Percentiles rank a stretch among this genome's conserved stretches.
Evolutionary conservation across 768 basidiomycete species (phyloP).

Genomic region (Kwoniella heveanensis): DNA sequence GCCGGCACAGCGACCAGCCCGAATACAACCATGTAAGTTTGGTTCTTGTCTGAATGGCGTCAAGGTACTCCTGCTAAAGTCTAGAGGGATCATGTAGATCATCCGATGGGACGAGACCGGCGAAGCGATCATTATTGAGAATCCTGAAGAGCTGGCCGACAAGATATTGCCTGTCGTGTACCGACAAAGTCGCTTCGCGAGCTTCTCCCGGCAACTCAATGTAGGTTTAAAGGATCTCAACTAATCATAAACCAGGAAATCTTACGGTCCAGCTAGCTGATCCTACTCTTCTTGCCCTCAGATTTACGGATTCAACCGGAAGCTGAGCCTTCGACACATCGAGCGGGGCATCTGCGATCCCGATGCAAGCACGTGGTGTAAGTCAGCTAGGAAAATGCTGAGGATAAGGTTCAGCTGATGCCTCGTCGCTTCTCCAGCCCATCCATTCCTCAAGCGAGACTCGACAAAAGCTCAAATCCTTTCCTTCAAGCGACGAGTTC

Average conservation of each 20-base stretch:
- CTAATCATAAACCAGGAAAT: not conserved
- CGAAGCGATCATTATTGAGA: slow-evolving; percentile 92
- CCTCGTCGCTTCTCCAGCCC: slow-evolving; percentile 59
- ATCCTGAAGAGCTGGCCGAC: slow-evolving; percentile 87
- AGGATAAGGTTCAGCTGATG: not conserved
- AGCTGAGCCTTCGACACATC: slow-evolving; percentile 82
- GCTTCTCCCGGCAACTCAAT: slow-evolving; percentile 96
- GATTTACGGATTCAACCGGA: slow-evolving; percentile 99
- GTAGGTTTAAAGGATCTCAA: slow-evolving; percentile 61
- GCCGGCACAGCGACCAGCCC: slow-evolving; percentile 69
- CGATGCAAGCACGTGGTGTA: slow-evolving; percentile 96
- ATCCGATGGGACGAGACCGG: slow-evolving; percentile 94
- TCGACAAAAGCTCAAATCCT: slow-evolving; percentile 87
- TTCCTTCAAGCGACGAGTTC: slow-evolving; percentile 93
- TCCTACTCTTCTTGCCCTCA: no score
- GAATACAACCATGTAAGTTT: slow-evolving; percentile 80
- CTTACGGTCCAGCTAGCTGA: not conserved
- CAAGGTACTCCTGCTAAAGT: no score
- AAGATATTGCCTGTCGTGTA: slow-evolving; percentile 93
- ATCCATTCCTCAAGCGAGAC: slow-evolving; percentile 86
- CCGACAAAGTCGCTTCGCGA: slow-evolving; percentile 93
- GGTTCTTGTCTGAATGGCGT: no score
- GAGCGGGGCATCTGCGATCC: slow-evolving; percentile 94
- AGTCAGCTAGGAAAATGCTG: no score
- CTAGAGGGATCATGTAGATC: slow-evolving; percentile 61